Conservation (phyloP, 2,329 filamentous ascomycete species). For the Fusarium kyushuense region DNA sequence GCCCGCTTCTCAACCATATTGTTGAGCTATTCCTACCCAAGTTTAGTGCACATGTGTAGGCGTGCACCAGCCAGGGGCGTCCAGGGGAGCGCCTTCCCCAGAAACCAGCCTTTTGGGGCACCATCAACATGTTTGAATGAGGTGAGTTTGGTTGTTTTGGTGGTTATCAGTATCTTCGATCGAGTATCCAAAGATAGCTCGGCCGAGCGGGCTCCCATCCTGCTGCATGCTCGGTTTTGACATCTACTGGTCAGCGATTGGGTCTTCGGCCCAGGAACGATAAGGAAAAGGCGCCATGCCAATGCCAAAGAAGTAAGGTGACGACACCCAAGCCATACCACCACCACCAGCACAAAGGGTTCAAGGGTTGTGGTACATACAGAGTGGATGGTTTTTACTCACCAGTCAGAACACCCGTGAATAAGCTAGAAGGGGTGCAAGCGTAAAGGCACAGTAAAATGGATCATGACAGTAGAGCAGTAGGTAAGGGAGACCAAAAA, state of each 20-base stretch:
- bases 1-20: conserved; percentile 61
- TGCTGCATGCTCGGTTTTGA: conserved; percentile 19
- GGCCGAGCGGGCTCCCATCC: conserved; percentile 44
- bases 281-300: conserved; percentile 24
- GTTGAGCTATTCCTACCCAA: conserved; percentile 48
- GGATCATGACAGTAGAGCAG: conserved; percentile 3
- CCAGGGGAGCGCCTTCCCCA: conserved; percentile 48
- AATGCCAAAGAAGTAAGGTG: conserved; percentile 31
- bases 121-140: conserved; percentile 42
- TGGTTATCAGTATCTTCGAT: conserved; percentile 34
- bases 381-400: conserved; percentile 21
- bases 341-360: conserved; percentile 17
- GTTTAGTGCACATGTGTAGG: conserved; percentile 38
- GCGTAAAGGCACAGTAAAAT: conserved; percentile 7
- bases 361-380: conserved; percentile 15
- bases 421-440: conserved; percentile 27
- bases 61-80: conserved; percentile 43
- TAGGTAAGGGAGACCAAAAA: conserved; percentile 11
- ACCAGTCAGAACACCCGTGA: conserved; percentile 27
- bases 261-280: conserved; percentile 34
- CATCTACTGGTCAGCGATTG: conserved; percentile 38
- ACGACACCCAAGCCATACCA: conserved; percentile 39
- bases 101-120: conserved; percentile 50
- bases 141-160: conserved; percentile 34
- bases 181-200: conserved; percentile 43